A percentile compares a stretch with the other conserved stretches of the same genome.
phyloP scores from a whole-genome alignment of 1,139 yeast species.

The Debaryomyces sp. region DNA sequence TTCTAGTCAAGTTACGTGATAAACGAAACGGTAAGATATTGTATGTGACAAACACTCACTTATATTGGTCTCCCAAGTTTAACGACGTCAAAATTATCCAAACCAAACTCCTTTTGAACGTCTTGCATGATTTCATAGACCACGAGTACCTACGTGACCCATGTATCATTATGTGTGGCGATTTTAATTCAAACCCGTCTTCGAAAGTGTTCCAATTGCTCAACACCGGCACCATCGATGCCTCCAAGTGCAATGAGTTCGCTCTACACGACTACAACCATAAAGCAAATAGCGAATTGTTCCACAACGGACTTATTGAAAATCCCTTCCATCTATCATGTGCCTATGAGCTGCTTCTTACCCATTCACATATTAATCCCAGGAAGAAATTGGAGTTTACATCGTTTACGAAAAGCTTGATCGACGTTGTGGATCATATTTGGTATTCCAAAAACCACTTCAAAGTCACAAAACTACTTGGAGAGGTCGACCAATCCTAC shows the following conservation, averaged over 20 bases:
- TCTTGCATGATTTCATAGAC: slow-evolving; percentile 24
- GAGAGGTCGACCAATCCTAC: slow-evolving; percentile 25
- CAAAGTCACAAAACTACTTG: slow-evolving; percentile 19
- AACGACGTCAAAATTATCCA: slow-evolving; percentile 59
- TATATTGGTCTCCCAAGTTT: slow-evolving; percentile 57
- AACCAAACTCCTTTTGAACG: slow-evolving; percentile 46
- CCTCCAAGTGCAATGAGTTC: slow-evolving; percentile 26
- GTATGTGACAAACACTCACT: slow-evolving; percentile 57
- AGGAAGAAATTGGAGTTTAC: slow-evolving; percentile 41
- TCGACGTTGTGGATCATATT: slow-evolving; percentile 60
- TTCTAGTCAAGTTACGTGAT: slow-evolving; percentile 50
- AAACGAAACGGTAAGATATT: slow-evolving; percentile 36
- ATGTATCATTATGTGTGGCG: slow-evolving; percentile 46
- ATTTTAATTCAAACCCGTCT: slow-evolving; percentile 53
- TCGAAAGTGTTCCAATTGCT: slow-evolving; percentile 52
- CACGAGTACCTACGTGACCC: slow-evolving; percentile 19
- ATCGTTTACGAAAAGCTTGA: slow-evolving; percentile 51
- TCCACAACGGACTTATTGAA: slow-evolving; percentile 15
- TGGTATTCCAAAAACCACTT: slow-evolving; percentile 47
- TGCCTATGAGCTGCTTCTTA: slow-evolving; percentile 22
- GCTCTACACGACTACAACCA: slow-evolving; percentile 34
- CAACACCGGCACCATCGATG: slow-evolving; percentile 34
- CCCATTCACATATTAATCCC: slow-evolving; percentile 8
- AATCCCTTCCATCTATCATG: slow-evolving; percentile 25
- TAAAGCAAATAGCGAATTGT: slow-evolving; percentile 26